Percentiles rank a stretch among this genome's conserved stretches.
phyloP scores from a whole-genome alignment of 2,329 filamentous ascomycete species.

The Mycosphaerella arachidis region DNA sequence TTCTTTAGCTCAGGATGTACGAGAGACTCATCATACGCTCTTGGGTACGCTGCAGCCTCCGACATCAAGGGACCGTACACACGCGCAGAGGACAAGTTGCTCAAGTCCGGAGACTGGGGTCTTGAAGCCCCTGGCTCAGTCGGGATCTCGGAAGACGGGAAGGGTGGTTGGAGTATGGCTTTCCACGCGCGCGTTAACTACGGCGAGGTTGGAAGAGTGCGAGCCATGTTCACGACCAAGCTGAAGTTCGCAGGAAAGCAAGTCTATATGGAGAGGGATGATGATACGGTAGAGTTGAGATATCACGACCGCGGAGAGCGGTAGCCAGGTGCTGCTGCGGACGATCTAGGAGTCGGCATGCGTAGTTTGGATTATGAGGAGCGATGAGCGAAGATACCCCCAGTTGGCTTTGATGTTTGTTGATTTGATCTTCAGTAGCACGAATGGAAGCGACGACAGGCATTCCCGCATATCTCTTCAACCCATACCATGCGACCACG shows the following conservation, averaged over 20 bases:
- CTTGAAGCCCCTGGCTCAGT: conserved; percentile 32
- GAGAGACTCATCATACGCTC: conserved; percentile 26
- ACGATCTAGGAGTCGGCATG: not conserved
- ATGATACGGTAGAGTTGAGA: not conserved
- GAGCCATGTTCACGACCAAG: conserved; percentile 33
- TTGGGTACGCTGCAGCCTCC: conserved; percentile 32
- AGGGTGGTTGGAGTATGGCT: conserved; percentile 26
- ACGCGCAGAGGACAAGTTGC: conserved; percentile 22
- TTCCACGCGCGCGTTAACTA: conserved; percentile 32
- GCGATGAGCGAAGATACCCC: not conserved
- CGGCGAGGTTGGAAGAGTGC: conserved; percentile 21
- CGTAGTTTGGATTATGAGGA: not conserved
- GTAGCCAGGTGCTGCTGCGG: not conserved
- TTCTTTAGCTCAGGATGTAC: conserved; percentile 37
- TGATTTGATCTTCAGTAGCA: too few species aligned
- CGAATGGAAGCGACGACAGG: too few species aligned
- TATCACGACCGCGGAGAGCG: not conserved
- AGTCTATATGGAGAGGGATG: conserved; percentile 15
- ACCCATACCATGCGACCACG: too few species aligned
- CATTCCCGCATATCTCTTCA: too few species aligned
- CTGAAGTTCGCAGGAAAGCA: conserved; percentile 25
- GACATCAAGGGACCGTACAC: conserved; percentile 31
- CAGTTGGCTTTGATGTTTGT: not conserved
- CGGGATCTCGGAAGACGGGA: conserved; percentile 22
- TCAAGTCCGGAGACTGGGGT: conserved; percentile 29